Evolutionary conservation across 1,284 basidiomycete species (phyloP), one percentile per base, ranked within the genome.

Genomic region (Sporisorium iseilematis-ciliati): DNA sequence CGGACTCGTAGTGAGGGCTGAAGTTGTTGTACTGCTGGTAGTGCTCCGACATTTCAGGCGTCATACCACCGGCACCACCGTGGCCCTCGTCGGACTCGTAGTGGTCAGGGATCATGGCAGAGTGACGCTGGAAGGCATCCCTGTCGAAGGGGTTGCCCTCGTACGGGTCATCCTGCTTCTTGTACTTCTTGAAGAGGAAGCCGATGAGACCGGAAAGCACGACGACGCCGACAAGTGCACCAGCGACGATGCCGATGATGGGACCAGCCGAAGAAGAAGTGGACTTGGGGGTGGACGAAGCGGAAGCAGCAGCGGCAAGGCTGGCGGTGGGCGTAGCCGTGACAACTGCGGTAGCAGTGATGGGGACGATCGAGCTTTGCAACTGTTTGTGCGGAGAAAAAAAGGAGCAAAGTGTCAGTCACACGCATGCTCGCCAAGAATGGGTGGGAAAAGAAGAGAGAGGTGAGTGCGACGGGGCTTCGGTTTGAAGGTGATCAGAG

Each of bases 171-270:
- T 72, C 57, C 49, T 75, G 66, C 26, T 62, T 56, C 43, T 68
- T 71, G 73, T 72, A 75, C 67, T 81, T 84, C 43, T 83, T 82
- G 77, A 85, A 78, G 29, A 86, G 49, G 74, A 82, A 85, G 21
- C 81, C 81, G 31, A 82, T 66, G 16, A 83, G 62, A 38, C 79
- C 81, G 7, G 82, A 84, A n/a, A 86, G 62, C 4, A 85, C 70
- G 7, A 82, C 83, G 46, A 86, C 73, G 23, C 84, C 85, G 33
- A 82, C 82, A 3, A 86, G 70, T 8, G 81, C 76, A 33, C 82
- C 85, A 6, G 84, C 84, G 58, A 86, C 84, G 66, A 85, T 84
- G 16, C 85, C 85, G 52, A 86, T 79, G 60, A 86, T 82, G 29
- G 79, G 80, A 20, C 85, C 85, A 0, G 84, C 81, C 6, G 57